Evolutionary conservation across 106 monocot species (phyloP).

Genomic region (Narthecium ossifragum): DNA sequence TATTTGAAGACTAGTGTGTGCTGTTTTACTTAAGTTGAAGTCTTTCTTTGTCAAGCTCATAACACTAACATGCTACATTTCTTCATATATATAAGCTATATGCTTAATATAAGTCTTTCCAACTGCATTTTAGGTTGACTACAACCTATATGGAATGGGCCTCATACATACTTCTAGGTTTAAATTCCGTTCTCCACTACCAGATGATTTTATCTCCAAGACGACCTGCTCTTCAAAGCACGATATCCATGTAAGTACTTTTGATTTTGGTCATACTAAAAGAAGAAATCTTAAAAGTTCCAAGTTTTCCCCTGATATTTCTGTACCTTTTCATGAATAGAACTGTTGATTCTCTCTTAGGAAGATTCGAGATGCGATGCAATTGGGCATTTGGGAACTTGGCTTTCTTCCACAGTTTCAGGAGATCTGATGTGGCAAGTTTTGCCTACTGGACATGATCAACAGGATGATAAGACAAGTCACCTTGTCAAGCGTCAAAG

Average conservation of each 20-base stretch:
- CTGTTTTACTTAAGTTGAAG: no score
- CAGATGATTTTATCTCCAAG: constrained; percentile 25
- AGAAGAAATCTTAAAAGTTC: neutral
- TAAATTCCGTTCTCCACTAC: constrained; percentile 71
- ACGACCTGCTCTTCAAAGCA: constrained; percentile 9
- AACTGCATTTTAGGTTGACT: constrained; percentile 57
- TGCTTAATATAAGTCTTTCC: neutral
- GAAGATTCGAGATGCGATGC: constrained; percentile 28
- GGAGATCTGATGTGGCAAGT: constrained; percentile 34
- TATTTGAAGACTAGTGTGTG: no score
- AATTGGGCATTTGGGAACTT: constrained; percentile 29
- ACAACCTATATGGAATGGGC: constrained; percentile 94
- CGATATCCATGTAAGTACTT: constrained; percentile 13
- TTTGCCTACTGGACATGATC: constrained; percentile 14
- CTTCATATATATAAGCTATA: no score
- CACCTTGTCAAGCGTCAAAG: constrained; percentile 57
- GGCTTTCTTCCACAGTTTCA: constrained; percentile 67
- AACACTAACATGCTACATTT: no score
- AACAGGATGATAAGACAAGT: constrained; percentile 4
- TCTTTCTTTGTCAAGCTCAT: no score
- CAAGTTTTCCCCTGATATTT: neutral
- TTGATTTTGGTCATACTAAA: constrained; percentile 7
- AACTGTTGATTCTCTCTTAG: constrained; percentile 28
- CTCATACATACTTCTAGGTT: constrained; percentile 67
- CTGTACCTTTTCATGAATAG: neutral